These are phyloP conservation scores for Solanum sparsipilum DNA, from an alignment of 257 asterid species.

Conservation along the genomic window DNA sequence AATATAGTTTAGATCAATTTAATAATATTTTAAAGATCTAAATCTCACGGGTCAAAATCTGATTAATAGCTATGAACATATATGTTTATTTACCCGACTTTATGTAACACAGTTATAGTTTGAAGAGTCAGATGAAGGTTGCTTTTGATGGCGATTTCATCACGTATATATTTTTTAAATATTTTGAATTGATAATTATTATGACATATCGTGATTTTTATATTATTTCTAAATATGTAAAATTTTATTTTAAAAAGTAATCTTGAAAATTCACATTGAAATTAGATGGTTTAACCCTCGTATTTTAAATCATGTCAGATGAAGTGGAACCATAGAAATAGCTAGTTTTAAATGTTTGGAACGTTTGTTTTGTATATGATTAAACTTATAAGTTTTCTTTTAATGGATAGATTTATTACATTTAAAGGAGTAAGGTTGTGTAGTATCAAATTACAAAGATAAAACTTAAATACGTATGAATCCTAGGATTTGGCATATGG, in stretches of 20 bases:
- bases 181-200: not conserved
- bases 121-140: not conserved
- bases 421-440: too few relatives aligned
- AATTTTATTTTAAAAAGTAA: not conserved
- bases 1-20: not conserved
- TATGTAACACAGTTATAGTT: not conserved
- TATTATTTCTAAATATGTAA: not conserved
- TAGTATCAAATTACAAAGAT: too few relatives aligned
- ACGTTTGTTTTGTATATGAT: too few relatives aligned
- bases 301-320: not conserved
- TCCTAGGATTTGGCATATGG: too few relatives aligned
- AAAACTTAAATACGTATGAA: too few relatives aligned
- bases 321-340: not conserved
- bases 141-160: rapidly evolving
- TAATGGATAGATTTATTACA: too few relatives aligned
- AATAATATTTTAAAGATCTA: not conserved
- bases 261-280: not conserved
- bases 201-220: too few relatives aligned
- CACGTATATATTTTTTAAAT: not conserved
- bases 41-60: not conserved
- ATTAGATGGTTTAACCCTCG: not conserved
- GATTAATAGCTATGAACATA: not conserved
- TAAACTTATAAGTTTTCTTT: too few relatives aligned
- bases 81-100: not conserved
- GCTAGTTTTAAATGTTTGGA: too few relatives aligned